Base-by-base conservation (phyloP, 257 asterid species). In the Solanum peruvianum region DNA sequence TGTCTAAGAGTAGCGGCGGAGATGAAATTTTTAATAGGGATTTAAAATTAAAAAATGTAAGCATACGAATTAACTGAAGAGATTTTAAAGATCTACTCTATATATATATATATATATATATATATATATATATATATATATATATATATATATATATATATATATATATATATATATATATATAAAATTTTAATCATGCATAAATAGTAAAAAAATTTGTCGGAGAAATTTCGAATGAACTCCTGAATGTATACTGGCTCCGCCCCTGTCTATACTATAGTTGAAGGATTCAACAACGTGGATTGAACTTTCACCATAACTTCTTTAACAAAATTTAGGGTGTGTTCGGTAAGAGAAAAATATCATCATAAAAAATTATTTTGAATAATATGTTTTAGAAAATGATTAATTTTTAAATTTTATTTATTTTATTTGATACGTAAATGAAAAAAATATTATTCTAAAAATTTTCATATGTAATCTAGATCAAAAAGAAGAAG, bases 11-110 rank as follows among this genome's bases (percentile, higher is more conserved):
- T 45, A 71, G 23, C 2, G 4, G 10, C 0, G 62, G n/a, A 18
- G 62, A 10, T 52, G 4, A 2, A 2, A 52, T 16, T 52, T 52
- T 52, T 52, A 16, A 49, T 0, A 15, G 9, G 4, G 1, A 0
- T 52, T 0, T 0, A 52, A 52, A 33, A 33, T 33, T 33, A 3
- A 3, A 16, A 52, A 9, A 16, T 16, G 4, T 2, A 16, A 52
- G 2, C 0, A 52, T 0, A 18, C 1, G 0, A 3, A 52, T 2
- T 16, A 52, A 52, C 6, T 18, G 20, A 52, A 7, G 0, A 3
- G n/a, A 7, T 52, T 6, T 6, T 23, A 7, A 52, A 52, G 0
- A 52, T 52, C 0, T 18, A 49, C 1, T 52, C 2, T 16, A 6
- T 6, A 6, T 18, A 52, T 23, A 52, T 52, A 52, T 6, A 52